These are phyloP conservation scores for Colletotrichum sp. DNA, from an alignment of 2,329 filamentous ascomycete genomes.

Conservation along the genomic window DNA sequence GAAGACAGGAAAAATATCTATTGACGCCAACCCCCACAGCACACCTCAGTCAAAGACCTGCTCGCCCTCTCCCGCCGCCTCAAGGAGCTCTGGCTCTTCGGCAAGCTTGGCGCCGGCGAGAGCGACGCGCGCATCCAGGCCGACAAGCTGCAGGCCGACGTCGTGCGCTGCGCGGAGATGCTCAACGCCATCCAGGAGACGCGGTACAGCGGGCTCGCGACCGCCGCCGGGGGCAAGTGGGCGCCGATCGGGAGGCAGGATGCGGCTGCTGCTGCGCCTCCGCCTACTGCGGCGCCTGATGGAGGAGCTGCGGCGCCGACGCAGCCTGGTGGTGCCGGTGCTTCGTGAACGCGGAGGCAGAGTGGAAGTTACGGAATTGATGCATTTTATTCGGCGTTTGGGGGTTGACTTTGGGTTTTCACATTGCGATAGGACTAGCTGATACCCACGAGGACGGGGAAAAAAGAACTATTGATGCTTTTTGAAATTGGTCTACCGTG, in stretches of 20 bases:
- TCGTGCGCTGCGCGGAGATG: constrained; percentile 36
- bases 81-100: constrained; percentile 52
- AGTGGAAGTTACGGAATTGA: neutral
- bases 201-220: constrained; percentile 37
- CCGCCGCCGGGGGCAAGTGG: constrained; percentile 41
- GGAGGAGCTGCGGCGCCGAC: neutral
- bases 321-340: neutral
- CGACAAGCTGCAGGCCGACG: constrained; percentile 39
- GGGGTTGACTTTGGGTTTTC: neutral
- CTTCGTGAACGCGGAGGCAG: neutral
- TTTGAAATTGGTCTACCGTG: neutral
- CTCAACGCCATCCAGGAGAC: constrained; percentile 38
- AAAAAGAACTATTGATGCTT: neutral
- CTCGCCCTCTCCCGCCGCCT: constrained; percentile 47
- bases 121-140: constrained; percentile 38
- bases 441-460: constrained; percentile 9
- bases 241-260: constrained; percentile 26
- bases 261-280: neutral
- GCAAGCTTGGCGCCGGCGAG: constrained; percentile 44
- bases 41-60: constrained; percentile 49
- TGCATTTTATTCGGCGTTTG: constrained; percentile 12
- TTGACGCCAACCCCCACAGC: constrained; percentile 27
- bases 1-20: neutral
- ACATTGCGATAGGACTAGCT: neutral
- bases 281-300: neutral